A percentile compares a stretch with the other conserved stretches of the same genome.
Evolutionary conservation across 2,329 filamentous ascomycete genomes (phyloP).

Genomic region (Penicillium olsonii): DNA sequence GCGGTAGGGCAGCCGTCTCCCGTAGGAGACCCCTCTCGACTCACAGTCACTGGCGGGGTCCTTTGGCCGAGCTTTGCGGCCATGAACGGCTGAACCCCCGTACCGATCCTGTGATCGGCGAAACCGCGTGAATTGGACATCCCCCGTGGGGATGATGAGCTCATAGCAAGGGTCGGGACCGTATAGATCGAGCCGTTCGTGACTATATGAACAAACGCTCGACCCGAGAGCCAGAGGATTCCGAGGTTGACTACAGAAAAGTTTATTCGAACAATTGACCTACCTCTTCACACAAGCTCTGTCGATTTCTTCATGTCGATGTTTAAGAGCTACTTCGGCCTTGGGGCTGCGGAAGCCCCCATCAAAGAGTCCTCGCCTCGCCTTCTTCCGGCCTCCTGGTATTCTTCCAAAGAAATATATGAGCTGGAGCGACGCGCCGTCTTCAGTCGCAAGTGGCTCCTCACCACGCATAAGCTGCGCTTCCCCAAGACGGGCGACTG

Average conservation of each 20-base stretch:
- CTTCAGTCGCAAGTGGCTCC: slow-evolving; percentile 55
- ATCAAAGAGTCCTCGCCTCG: slow-evolving; percentile 31
- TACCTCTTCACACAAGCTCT: no score
- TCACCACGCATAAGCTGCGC: slow-evolving; percentile 44
- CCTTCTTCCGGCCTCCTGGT: slow-evolving; percentile 55
- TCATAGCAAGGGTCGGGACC: neutral
- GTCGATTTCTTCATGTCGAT: slow-evolving; percentile 8
- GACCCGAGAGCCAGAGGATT: neutral
- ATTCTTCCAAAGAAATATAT: slow-evolving; percentile 45
- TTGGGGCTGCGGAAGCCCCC: neutral
- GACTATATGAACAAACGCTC: neutral
- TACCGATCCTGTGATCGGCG: slow-evolving; percentile 22
- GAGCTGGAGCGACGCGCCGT: slow-evolving; percentile 59
- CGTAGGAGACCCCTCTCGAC: slow-evolving; percentile 1
- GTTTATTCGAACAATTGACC: neutral
- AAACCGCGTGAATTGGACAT: neutral
- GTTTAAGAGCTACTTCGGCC: neutral
- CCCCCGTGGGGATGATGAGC: neutral
- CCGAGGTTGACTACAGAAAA: neutral
- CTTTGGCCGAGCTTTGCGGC: neutral
- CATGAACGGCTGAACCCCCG: slow-evolving; percentile 8
- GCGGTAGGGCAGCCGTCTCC: slow-evolving; percentile 3
- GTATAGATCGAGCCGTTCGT: neutral
- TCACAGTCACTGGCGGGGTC: neutral
- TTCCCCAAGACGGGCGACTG: slow-evolving; percentile 58